Evolutionary conservation across 2,329 filamentous ascomycete species (phyloP).

Genomic region (Pseudogymnoascus sp.): DNA sequence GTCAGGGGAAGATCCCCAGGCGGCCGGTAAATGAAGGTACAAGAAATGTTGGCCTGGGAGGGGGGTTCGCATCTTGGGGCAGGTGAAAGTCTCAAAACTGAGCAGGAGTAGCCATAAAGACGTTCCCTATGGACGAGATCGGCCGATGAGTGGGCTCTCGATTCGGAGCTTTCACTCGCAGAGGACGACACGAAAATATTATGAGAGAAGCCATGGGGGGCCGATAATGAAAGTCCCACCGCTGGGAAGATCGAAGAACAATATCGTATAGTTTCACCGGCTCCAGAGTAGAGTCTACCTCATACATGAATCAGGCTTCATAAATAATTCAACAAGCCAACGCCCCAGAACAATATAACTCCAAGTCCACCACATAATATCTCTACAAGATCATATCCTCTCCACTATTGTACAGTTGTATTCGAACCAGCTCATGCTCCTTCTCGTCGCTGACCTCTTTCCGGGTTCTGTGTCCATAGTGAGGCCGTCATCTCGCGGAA

Average conservation of each 20-base stretch:
- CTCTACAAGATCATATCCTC: neutral
- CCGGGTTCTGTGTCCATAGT: slow-evolving; percentile 24
- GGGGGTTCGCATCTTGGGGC: slow-evolving; percentile 23
- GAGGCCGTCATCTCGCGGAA: slow-evolving; percentile 35
- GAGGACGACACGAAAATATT: neutral
- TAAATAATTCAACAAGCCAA: neutral
- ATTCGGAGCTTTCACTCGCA: neutral
- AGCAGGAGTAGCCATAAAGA: neutral
- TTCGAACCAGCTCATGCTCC: slow-evolving; percentile 19
- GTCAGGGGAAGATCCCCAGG: slow-evolving; percentile 71
- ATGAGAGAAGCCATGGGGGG: neutral
- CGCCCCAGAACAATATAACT: slow-evolving; percentile 2
- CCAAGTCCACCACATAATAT: neutral
- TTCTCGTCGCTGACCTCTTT: slow-evolving; percentile 20
- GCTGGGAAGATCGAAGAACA: neutral
- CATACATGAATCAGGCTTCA: neutral
- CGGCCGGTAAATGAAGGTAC: slow-evolving; percentile 65
- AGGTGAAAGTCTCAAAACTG: slow-evolving; percentile 20
- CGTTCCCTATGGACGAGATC: neutral
- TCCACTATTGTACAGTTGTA: slow-evolving; percentile 12
- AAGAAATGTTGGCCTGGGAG: slow-evolving; percentile 48
- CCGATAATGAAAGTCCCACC: neutral
- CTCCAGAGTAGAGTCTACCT: slow-evolving; percentile 3
- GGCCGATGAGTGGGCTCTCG: neutral
- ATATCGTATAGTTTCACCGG: neutral